Base-by-base conservation (phyloP, 2,329 filamentous ascomycete species). In the Trichoderma koningii region DNA sequence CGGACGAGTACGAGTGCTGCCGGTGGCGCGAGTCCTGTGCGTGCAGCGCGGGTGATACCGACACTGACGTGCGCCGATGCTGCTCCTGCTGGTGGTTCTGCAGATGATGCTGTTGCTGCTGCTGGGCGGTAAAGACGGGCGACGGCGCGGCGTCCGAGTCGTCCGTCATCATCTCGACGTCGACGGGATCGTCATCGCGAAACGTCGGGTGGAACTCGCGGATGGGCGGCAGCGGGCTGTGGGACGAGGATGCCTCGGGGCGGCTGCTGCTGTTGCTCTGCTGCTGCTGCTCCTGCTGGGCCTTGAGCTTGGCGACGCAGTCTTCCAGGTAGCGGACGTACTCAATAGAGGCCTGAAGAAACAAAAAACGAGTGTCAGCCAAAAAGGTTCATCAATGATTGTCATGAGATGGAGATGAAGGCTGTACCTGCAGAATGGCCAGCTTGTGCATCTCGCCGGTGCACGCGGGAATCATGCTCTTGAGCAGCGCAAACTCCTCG, bases 401-500 rank as follows among this genome's bases (percentile, higher is more conserved):
- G n/a, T n/a, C n/a, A n/a, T n/a, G n/a, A n/a, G n/a, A n/a, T n/a
- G n/a, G n/a, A n/a, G n/a, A n/a, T n/a, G n/a, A n/a, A n/a, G n/a
- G n/a, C n/a, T n/a, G 69, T 76, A 96, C 93, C 86, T 97, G 93
- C 57, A 98, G 79, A 70, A 98, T 97, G 17, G 93, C 93, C 65
- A 98, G 81, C 78, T 99, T 99, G 77, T 98, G 95, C 95, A 98
- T 98, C 73, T 98, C 94, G 7, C 93, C 93, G n/a, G 86, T 87
- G 76, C 95, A 98, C 2, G 95, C 94, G 0, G 95, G 95, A 65
- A 98, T 96, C 91, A 99, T 93, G 71, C 89, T 86, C 79, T 98
- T 98, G 69, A 98, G 80, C 17, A 96, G 90, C 2, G 88, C 90
- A 79, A 98, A 98, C 78, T 98, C 95, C 76, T 98, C 94, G 71